Base-by-base conservation (phyloP, 2,329 filamentous ascomycete species). In the Nannizziopsis barbatae region DNA sequence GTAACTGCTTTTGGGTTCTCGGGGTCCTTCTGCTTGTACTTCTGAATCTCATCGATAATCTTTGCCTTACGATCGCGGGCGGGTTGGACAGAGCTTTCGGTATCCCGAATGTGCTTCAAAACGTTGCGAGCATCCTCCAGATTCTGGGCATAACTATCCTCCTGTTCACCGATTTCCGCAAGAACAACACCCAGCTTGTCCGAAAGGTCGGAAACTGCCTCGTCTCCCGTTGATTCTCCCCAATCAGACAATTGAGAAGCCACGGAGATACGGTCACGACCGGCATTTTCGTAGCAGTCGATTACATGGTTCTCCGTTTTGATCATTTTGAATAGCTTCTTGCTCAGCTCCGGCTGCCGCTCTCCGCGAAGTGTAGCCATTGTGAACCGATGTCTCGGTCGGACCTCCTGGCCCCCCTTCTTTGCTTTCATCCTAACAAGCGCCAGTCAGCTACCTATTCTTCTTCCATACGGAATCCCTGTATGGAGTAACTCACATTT, bases 171-270 rank as follows among this genome's bases (percentile, higher is more conserved):
- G 52, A 98, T 80, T 72, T 96, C 92, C 17, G 85, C 84, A 52
- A 98, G 73, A 58, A 98, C 73, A 35, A 96, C 90, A 45, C 88
- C 92, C 45, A 98, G 75, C 75, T 98, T 98, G 75, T 96, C 92
- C 51, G 85, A 88, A 57, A 98, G 78, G 63, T 96, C 92, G 45
- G 80, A 87, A 60, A 96, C 75, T 45, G 81, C 80, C 53, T 94
- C 87, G 61, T 98, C 92, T 46, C 80, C 78, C 1, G 89, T 95
- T 52, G 85, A 79, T 70, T 96, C 89, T 50, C 92, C 92, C 92
- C 92, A 98, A 57, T 96, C 89, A 6, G 87, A 94, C 39, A 98
- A 79, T 71, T 96, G 90, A 9, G 81, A 80, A 12, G 89, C 92
- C 60, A 96, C 88, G 43, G 80, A 79, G 52, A 86, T 71, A 50